Evolutionary conservation across 1,139 yeast genomes (phyloP).

Genomic region (Martiniozyma asiatica): DNA sequence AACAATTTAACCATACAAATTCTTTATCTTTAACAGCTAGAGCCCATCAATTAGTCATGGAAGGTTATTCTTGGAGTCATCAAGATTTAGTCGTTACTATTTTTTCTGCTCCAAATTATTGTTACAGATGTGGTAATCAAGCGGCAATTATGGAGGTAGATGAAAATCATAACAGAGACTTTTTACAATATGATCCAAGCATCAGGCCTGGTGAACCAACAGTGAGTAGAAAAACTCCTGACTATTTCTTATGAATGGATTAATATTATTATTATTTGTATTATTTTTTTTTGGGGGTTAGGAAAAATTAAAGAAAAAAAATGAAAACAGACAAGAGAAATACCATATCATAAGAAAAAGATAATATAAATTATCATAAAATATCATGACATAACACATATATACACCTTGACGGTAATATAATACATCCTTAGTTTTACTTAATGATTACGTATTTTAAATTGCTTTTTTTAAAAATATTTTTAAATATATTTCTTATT

Average conservation of each 20-base stretch:
- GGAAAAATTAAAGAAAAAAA: too few relatives aligned
- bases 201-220: slow-evolving; percentile 96
- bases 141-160: slow-evolving; percentile 99
- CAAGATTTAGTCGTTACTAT: slow-evolving; percentile 87
- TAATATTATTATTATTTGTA: neutral
- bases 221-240: slow-evolving; percentile 89
- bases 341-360: too few relatives aligned
- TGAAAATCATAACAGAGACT: slow-evolving; percentile 79
- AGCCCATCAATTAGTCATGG: slow-evolving; percentile 98
- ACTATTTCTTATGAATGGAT: slow-evolving; percentile 57
- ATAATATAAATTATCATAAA: too few relatives aligned
- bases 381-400: too few relatives aligned
- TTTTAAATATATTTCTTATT: too few relatives aligned
- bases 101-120: slow-evolving; percentile 90
- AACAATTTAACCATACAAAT: slow-evolving; percentile 69
- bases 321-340: too few relatives aligned
- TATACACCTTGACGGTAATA: too few relatives aligned
- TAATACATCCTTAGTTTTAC: too few relatives aligned
- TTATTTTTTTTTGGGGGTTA: too few relatives aligned
- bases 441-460: too few relatives aligned
- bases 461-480: too few relatives aligned
- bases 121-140: slow-evolving; percentile 96
- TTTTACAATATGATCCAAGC: slow-evolving; percentile 87
- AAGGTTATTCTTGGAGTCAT: slow-evolving; percentile 67
- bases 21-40: slow-evolving; percentile 81